phyloP scores from a whole-genome alignment of 495 filamentous ascomycete genomes.

The Xanthoparmelia taractica region DNA sequence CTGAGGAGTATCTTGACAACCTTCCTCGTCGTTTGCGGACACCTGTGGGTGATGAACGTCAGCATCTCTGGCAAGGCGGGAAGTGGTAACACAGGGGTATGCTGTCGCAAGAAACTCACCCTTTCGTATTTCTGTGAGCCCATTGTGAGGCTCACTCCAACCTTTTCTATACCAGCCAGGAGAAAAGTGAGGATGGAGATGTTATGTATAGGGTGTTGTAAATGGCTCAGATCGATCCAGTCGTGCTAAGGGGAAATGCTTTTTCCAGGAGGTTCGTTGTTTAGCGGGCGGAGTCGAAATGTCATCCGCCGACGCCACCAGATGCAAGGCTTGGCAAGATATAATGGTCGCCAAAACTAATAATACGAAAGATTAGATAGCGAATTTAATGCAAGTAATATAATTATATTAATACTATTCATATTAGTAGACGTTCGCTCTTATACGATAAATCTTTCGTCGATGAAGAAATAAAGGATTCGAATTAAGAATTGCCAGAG shows the following conservation, averaged over 20 bases:
- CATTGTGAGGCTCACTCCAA: slow-evolving; percentile 48
- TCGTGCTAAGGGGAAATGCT: not conserved
- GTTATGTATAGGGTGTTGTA: not conserved
- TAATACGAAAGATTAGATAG: too few species aligned
- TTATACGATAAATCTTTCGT: too few species aligned
- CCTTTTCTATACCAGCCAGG: slow-evolving; percentile 4
- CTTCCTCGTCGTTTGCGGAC: slow-evolving; percentile 41
- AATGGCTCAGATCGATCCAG: slow-evolving; percentile 1
- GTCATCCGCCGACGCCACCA: slow-evolving; percentile 17
- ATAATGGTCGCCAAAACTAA: too few species aligned
- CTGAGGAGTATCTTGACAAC: slow-evolving; percentile 30
- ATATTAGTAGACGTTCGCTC: too few species aligned
- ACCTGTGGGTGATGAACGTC: slow-evolving; percentile 34
- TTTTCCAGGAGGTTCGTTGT: slow-evolving; percentile 16
- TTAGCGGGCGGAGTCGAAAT: slow-evolving; percentile 11
- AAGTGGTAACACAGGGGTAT: slow-evolving; percentile 1
- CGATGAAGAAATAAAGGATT: too few species aligned
- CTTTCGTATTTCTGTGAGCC: slow-evolving; percentile 81
- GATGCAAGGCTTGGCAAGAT: slow-evolving; percentile 13
- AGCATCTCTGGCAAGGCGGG: slow-evolving; percentile 1
- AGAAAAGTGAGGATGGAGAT: not conserved
- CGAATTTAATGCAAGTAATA: too few species aligned
- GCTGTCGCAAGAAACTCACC: slow-evolving; percentile 45
- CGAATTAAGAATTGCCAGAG: too few species aligned
- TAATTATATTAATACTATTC: too few species aligned